phyloP scores from a whole-genome alignment of 2,329 filamentous ascomycete species.

The Aureobasidium sp. region DNA sequence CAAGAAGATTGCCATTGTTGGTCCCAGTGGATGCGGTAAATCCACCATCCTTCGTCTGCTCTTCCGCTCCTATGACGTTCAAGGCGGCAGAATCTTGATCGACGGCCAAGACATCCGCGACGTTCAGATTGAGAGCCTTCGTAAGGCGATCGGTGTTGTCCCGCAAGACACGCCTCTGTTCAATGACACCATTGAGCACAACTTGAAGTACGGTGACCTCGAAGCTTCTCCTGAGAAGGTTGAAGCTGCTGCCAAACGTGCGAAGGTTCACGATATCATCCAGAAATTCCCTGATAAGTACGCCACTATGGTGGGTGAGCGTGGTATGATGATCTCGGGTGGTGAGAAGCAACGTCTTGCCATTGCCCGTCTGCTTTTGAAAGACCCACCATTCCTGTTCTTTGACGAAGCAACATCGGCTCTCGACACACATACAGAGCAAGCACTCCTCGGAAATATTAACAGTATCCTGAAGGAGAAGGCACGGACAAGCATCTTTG shows the following conservation, averaged over 20 bases:
- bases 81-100: conserved; percentile 77
- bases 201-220: conserved; percentile 87
- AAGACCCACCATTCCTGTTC: conserved; percentile 84
- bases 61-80: conserved; percentile 90
- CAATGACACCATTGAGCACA: conserved; percentile 93
- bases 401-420: conserved; percentile 94
- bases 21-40: conserved; percentile 92
- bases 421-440: conserved; percentile 87
- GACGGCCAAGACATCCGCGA: conserved; percentile 88
- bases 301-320: conserved; percentile 82
- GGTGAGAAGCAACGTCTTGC: conserved; percentile 91
- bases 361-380: conserved; percentile 73
- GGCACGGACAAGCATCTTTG: conserved; percentile 82
- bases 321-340: conserved; percentile 91
- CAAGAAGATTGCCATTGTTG: conserved; percentile 92
- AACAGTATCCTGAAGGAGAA: conserved; percentile 88
- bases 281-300: conserved; percentile 79
- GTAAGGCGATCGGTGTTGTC: conserved; percentile 84
- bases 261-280: conserved; percentile 79
- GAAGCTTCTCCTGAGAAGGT: conserved; percentile 68
- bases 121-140: conserved; percentile 73
- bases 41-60: conserved; percentile 85
- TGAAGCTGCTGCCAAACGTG: conserved; percentile 68
- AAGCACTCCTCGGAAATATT: conserved; percentile 83
- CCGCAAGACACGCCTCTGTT: conserved; percentile 96